phyloP scores from a whole-genome alignment of 768 basidiomycete genomes.

The Mrakia blollopis region DNA sequence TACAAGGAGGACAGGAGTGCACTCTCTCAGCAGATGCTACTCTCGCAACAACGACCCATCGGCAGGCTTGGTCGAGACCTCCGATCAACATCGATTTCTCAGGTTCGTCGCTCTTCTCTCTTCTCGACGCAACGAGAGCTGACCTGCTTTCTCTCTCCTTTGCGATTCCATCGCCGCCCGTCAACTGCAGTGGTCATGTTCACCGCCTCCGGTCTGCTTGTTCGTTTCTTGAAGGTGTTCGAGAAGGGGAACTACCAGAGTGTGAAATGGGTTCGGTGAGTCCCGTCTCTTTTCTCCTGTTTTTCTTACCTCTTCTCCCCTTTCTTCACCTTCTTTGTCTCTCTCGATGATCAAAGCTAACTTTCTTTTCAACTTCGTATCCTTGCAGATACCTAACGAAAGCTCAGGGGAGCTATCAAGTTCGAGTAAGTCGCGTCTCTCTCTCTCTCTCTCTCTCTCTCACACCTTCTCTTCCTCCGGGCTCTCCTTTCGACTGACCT shows the following conservation, averaged over 20 bases:
- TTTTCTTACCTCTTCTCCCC: not conserved
- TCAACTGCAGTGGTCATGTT: constrained; percentile 99
- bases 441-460: not conserved
- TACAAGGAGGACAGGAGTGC: constrained; percentile 89
- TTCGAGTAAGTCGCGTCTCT: constrained; percentile 23
- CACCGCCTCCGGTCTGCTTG: constrained; percentile 90
- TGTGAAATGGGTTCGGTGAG: constrained; percentile 32
- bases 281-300: not conserved
- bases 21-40: constrained; percentile 76
- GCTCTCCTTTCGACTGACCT: not conserved
- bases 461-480: not conserved
- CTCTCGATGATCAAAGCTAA: no score
- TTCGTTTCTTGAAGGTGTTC: constrained; percentile 95
- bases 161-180: no score
- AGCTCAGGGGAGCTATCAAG: constrained; percentile 31
- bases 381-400: constrained; percentile 22
- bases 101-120: constrained; percentile 35
- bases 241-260: constrained; percentile 85
- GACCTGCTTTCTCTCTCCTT: constrained; percentile 92
- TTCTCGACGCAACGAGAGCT: constrained; percentile 58
- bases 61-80: constrained; percentile 95
- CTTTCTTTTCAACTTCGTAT: no score
- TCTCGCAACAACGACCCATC: constrained; percentile 79
- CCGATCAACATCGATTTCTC: constrained; percentile 97
- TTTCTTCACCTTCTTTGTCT: not conserved